Evolutionary conservation across 2,329 filamentous ascomycete species (phyloP), one percentile per base, ranked within the genome.

Genomic region (Escovopsis weberi): DNA sequence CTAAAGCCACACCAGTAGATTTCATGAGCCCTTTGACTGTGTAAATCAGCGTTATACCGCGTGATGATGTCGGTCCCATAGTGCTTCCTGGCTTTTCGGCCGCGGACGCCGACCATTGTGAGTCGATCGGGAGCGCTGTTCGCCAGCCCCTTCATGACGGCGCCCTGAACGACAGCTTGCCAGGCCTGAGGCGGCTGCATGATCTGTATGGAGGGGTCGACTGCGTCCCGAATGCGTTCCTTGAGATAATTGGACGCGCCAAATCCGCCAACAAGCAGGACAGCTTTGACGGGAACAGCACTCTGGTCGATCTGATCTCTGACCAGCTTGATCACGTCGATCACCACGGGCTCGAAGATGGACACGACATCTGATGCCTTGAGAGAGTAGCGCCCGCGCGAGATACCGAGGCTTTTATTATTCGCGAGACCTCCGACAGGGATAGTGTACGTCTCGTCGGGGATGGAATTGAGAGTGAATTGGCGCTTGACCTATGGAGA

Each of bases 141-240:
- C 1, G 62, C 60, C 2, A 71, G 53, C 1, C 68, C 68, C 50
- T 67, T 69, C 59, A 68, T 64, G 19, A 71, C 66, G 12, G 69
- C 69, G 15, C 69, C 69, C 32, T 63, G 61, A 0, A 67, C 66
- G 7, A 72, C 64, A 2, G 68, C 63, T 11, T 63, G 59, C 68
- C 68, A 72, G 12, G 66, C 61, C 40, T 66, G 63, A 4, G 60
- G 57, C 0, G 69, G 67, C 45, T 68, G 67, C 47, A 71, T 51
- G 40, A 72, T 60, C 43, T 62, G 54, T 15, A 67, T 57, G 1
- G 51, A 52, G 18, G 47, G 47, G 30, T 56, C 55, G 15, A 68
- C 51, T 0, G 59, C 49, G 41, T 56, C 50, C 39, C 57, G 53
- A 8, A 72, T 51, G 12, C 62, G 54, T 46, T 65, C 55, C 46